Conservation (phyloP, 2,329 filamentous ascomycete species). For the Fusarium sp. region DNA sequence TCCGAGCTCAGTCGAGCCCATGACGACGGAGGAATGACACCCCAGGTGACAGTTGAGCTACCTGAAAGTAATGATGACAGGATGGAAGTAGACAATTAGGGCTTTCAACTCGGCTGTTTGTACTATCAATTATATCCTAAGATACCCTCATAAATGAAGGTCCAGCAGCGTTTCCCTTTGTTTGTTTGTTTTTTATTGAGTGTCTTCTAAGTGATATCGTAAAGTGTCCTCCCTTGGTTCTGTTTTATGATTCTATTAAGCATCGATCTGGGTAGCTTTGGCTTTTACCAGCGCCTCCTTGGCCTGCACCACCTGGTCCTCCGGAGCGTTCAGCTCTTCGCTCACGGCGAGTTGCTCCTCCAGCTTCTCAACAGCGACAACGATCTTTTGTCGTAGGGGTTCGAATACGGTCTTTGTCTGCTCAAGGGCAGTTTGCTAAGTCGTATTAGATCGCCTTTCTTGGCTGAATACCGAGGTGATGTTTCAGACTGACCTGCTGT, state of each 20-base stretch:
- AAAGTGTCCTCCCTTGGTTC: constrained; percentile 2
- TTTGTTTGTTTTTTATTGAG: neutral
- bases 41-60: constrained; percentile 59
- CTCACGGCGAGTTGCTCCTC: constrained; percentile 77
- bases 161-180: constrained; percentile 7
- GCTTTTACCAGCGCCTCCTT: constrained; percentile 61
- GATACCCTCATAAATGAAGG: constrained; percentile 40
- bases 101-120: neutral
- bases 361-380: constrained; percentile 74
- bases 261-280: constrained; percentile 45
- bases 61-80: constrained; percentile 60
- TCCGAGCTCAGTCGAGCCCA: constrained; percentile 47
- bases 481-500: constrained; percentile 74
- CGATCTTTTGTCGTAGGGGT: constrained; percentile 74
- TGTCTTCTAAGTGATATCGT: constrained; percentile 29
- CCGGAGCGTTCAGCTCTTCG: constrained; percentile 55
- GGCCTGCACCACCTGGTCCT: constrained; percentile 63
- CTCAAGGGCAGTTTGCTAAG: constrained; percentile 78
- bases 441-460: neutral
- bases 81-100: constrained; percentile 69
- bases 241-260: neutral
- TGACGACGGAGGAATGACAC: constrained; percentile 54
- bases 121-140: constrained; percentile 17
- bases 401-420: constrained; percentile 88
- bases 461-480: neutral